These are phyloP conservation scores for Scleroderma citrinum DNA, from an alignment of 768 basidiomycete species.

Conservation along the genomic window DNA sequence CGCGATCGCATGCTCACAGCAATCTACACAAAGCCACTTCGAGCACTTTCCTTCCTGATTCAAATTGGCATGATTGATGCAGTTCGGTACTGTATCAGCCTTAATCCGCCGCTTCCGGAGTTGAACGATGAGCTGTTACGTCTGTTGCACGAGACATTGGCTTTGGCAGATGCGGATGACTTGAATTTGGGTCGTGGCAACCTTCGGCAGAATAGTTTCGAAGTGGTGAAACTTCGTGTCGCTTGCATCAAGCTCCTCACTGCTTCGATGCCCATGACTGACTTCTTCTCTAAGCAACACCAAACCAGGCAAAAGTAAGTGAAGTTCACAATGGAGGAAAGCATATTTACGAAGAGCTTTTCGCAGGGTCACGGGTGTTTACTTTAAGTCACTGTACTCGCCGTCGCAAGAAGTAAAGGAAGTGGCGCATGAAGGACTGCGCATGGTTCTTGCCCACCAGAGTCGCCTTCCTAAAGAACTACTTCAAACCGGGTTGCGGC, in stretches of 20 bases:
- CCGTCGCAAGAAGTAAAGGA: conserved; percentile 87
- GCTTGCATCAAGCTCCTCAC: conserved; percentile 91
- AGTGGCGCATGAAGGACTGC: conserved; percentile 89
- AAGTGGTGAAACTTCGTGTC: conserved; percentile 85
- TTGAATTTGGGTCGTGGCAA: conserved; percentile 69
- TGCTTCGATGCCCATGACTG: conserved; percentile 90
- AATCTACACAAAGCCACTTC: conserved; percentile 94
- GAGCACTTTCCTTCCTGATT: conserved; percentile 89
- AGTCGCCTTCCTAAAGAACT: conserved; percentile 91
- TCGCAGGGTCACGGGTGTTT: conserved; percentile 83
- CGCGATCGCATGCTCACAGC: conserved; percentile 83
- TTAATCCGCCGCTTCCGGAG: conserved; percentile 86
- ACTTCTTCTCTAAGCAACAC: conserved; percentile 83
- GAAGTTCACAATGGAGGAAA: background rate
- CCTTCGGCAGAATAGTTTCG: conserved; percentile 70
- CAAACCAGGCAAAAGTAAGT: conserved; percentile 79
- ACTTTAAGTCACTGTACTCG: conserved; percentile 98
- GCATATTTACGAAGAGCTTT: conserved; percentile 4
- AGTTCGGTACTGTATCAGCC: conserved; percentile 85
- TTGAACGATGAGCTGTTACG: conserved; percentile 89
- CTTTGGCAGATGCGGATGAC: conserved; percentile 94
- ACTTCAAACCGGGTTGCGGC: conserved; percentile 89
- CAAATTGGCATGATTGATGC: conserved; percentile 99
- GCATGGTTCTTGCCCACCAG: conserved; percentile 84
- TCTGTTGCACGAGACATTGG: conserved; percentile 88